A percentile compares a stretch with the other conserved stretches of the same genome.
phyloP scores from a whole-genome alignment of 352 stramenopile species.

The Plasmopara viticola region DNA sequence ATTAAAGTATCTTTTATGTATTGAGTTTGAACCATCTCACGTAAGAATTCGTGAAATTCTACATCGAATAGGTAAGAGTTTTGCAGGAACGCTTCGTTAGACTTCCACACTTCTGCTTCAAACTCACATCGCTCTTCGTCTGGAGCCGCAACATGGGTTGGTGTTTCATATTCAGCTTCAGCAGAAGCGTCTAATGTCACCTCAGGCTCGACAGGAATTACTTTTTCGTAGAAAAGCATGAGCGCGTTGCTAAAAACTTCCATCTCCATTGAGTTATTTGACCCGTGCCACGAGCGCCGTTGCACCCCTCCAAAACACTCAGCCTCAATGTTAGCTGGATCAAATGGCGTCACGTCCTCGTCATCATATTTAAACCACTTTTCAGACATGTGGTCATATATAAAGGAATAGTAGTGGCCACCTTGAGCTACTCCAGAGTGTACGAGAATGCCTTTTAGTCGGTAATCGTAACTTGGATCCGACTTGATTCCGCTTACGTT shows the following conservation, averaged over 20 bases:
- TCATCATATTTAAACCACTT: conserved; percentile 99
- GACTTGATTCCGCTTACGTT: conserved; percentile 22
- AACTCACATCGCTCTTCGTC: conserved; percentile 67
- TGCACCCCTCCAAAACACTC: conserved; percentile 98
- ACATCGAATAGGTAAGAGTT: conserved; percentile 94
- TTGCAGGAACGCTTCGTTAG: conserved; percentile 92
- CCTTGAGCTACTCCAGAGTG: conserved; percentile 98
- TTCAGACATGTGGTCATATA: conserved; percentile 82
- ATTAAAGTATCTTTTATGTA: conserved; percentile 52
- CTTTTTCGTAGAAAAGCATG: conserved; percentile 99
- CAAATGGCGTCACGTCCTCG: conserved; percentile 97
- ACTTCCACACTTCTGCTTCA: conserved; percentile 88
- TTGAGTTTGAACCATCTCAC: conserved; percentile 81
- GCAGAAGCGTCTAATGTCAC: conserved; percentile 10
- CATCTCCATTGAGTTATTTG: conserved; percentile 95
- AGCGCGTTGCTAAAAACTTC: conserved; percentile 98
- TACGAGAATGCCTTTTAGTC: conserved; percentile 95
- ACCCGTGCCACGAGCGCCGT: conserved; percentile 89
- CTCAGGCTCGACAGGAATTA: conserved; percentile 51
- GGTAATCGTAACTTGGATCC: conserved; percentile 95
- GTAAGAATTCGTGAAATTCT: conserved; percentile 94
- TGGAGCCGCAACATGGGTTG: conserved; percentile 16
- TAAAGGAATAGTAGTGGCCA: conserved; percentile 98
- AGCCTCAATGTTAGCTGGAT: conserved; percentile 93
- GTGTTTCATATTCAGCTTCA: conserved; percentile 8